phyloP scores from a whole-genome alignment of 1,284 basidiomycete genomes.

The Trichosporon inkin region DNA sequence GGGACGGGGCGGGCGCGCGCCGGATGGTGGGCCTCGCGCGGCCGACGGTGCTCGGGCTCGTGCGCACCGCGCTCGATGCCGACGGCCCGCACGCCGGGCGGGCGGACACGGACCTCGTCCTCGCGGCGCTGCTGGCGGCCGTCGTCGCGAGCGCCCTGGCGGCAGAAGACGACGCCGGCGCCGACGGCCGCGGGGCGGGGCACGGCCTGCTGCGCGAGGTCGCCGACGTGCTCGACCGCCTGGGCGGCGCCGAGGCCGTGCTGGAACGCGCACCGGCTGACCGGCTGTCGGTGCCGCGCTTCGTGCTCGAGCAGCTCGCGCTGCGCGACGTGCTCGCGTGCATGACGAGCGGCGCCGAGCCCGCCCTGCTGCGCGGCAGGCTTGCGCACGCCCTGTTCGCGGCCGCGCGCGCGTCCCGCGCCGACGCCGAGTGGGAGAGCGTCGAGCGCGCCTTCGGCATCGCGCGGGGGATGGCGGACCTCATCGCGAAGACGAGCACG shows the following conservation, averaged over 20 bases:
- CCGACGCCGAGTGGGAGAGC: constrained; percentile 40
- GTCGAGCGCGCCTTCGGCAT: constrained; percentile 44
- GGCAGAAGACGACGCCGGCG: no score
- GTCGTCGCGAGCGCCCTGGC: constrained; percentile 3
- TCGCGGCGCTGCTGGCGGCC: neutral
- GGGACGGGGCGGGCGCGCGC: constrained; percentile 24
- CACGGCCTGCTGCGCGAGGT: constrained; percentile 30
- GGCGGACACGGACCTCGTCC: neutral
- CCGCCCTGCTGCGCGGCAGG: constrained; percentile 33
- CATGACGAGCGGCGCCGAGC: constrained; percentile 40
- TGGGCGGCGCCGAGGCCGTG: constrained; percentile 36
- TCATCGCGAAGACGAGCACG: constrained; percentile 26
- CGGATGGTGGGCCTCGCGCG: constrained; percentile 28
- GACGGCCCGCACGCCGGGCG: constrained; percentile 20
- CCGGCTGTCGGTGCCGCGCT: constrained; percentile 32
- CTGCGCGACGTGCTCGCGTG: constrained; percentile 44
- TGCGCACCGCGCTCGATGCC: constrained; percentile 25
- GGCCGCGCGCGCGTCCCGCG: constrained; percentile 30
- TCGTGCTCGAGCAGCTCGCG: constrained; percentile 44
- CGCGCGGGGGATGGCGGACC: constrained; percentile 1
- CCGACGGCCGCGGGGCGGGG: neutral
- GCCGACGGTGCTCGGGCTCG: constrained; percentile 26
- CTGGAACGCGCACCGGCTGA: constrained; percentile 28
- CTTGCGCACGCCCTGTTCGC: constrained; percentile 31
- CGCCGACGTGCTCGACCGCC: constrained; percentile 31